Percentiles rank a stretch among this genome's conserved stretches.
Evolutionary conservation across 2,329 filamentous ascomycete genomes (phyloP).

Genomic region (Fonsecaea nubica): DNA sequence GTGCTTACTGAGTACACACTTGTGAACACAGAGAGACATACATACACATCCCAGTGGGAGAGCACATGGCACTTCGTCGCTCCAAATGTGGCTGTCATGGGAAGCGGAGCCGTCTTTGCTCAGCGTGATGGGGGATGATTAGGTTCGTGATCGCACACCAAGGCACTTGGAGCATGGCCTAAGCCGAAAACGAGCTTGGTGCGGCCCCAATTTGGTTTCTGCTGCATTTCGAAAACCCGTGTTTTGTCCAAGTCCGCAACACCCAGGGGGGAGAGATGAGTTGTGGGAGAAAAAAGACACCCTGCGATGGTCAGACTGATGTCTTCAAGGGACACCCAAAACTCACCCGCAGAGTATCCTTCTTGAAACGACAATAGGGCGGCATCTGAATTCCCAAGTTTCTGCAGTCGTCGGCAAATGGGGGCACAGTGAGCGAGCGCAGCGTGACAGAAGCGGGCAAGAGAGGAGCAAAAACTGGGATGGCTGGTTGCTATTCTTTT

Average conservation of each 20-base stretch:
- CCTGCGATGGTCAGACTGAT: neutral
- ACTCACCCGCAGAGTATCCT: too few species aligned
- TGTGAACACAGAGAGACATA: neutral
- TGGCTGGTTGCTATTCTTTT: neutral
- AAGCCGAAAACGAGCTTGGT: conserved; percentile 31
- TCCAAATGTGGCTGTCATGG: neutral
- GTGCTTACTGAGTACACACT: neutral
- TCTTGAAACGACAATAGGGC: too few species aligned
- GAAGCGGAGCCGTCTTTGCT: neutral
- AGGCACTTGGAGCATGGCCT: conserved; percentile 24
- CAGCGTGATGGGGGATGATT: conserved; percentile 3
- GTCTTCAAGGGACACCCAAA: neutral
- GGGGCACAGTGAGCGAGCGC: neutral
- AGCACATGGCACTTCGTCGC: neutral
- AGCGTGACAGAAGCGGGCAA: conserved; percentile 1
- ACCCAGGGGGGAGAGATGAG: neutral
- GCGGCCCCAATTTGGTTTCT: conserved; percentile 29
- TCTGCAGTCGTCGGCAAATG: too few species aligned
- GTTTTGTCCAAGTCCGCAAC: neutral
- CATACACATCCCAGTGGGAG: neutral
- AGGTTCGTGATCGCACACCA: conserved; percentile 15
- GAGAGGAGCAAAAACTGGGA: neutral
- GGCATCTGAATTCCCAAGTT: neutral
- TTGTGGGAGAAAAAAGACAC: neutral
- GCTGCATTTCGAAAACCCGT: conserved; percentile 22